Evolutionary conservation across 768 basidiomycete genomes (phyloP), one percentile per base, ranked within the genome.

Genomic region (Rhodosporidiobolus sp.): DNA sequence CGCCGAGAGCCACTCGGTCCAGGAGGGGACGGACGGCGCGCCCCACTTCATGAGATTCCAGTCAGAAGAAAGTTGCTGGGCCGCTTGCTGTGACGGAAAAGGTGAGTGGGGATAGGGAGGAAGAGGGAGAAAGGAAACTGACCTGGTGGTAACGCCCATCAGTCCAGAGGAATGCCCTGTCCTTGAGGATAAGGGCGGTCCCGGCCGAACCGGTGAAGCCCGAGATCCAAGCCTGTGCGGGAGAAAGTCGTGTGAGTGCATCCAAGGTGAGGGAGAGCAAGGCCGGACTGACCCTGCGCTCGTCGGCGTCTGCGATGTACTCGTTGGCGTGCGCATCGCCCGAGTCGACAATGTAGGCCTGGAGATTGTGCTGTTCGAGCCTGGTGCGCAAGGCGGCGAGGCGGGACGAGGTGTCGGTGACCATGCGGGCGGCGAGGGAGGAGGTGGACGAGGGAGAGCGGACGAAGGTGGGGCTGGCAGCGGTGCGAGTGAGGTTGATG

Each of bases 31-130:
- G 56, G 68, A 87, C 78, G 89, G 89, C 26, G 92, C 80, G 10
- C 95, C 96, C 76, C 91, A 88, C 79, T 92, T 94, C 91, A 95
- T 94, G 79, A 98, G 81, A 1, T 85, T 89, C 95, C 95, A 99
- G 72, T 94, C 93, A 59, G 85, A 72, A 80, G 94, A 92, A 75
- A 99, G 83, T 81, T 99, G 92, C 73, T 93, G 86, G 71, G 86
- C 87, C 0, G 96, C 96, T 82, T 99, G 95, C 45, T 97, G 83
- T 20, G 8, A 1, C 14, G 46, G 22, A 12, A 24, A 58, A 22
- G 4, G 48, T 19, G n/a, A 30, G 55, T 24, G 9, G 19, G 48
- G 10, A 12, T 24, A 24, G 46, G 26, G 43, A 16, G 17, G 24
- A 20, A 12, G 28, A 49, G 22, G 19, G 28, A 53, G 46, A 19